Conservation (phyloP, 176 grass and related monocot genomes). For the Eleusine coracana region DNA sequence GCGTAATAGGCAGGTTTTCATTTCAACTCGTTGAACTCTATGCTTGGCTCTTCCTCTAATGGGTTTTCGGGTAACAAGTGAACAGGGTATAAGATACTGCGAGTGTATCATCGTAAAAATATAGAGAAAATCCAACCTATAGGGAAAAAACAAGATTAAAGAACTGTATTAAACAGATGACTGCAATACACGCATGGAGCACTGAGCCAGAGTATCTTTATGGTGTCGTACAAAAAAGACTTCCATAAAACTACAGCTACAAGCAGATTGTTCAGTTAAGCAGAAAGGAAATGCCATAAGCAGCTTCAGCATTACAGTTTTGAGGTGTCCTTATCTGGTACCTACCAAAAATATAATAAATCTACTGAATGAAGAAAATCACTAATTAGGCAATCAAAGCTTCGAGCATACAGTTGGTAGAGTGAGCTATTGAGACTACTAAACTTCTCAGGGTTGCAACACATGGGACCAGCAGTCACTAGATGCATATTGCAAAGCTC, state of each 20-base stretch:
- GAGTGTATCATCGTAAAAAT: not conserved
- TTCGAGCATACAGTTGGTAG: not conserved
- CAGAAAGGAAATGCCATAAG: not conserved
- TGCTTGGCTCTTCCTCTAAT: not conserved
- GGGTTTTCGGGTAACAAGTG: not conserved
- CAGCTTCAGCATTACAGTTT: not conserved
- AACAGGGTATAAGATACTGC: not conserved
- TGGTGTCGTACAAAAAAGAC: not conserved
- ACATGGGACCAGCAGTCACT: not conserved
- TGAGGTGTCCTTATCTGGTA: not conserved
- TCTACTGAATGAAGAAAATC: conserved; percentile 15
- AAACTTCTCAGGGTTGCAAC: not conserved
- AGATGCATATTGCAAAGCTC: not conserved
- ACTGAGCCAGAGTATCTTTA: not conserved
- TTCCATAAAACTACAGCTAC: not conserved
- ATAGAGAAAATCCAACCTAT: not conserved
- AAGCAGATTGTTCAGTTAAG: conserved; percentile 15
- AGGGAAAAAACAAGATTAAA: not conserved
- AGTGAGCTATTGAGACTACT: not conserved
- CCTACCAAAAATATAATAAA: not conserved
- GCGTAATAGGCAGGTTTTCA: not conserved
- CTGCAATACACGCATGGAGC: not conserved
- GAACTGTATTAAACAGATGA: no score
- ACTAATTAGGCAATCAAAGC: not conserved
- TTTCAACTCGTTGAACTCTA: not conserved